Evolutionary conservation across 2,329 filamentous ascomycete genomes (phyloP), one percentile per base, ranked within the genome.

Genomic region (Achaetomium macrosporum): DNA sequence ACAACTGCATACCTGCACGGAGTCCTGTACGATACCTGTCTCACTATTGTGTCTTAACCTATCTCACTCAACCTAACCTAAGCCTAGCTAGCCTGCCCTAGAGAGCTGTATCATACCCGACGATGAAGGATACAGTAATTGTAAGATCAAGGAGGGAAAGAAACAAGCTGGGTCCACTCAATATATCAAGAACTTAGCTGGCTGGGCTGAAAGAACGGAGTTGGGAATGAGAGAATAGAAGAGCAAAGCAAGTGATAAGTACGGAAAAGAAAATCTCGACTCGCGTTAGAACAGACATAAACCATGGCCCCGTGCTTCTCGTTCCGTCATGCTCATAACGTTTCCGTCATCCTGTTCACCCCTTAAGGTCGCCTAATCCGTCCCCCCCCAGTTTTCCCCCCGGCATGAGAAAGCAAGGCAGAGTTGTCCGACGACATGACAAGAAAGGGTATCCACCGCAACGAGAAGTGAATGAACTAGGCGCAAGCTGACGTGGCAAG

Each of bases 271-370:
- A 45, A 30, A 37, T 56, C 44, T 46, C 51, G 33, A 51, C 47
- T 49, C 51, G 44, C 16, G 16, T 17, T 36, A 40, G 42, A 50
- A 46, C 47, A 54, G 20, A 51, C 12, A 41, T 19, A 51, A 50
- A 48, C 50, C 51, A 54, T 56, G 19, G 36, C 47, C n/a, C n/a
- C 51, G 50, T 55, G 16, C 36, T n/a, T 40, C 42, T 51, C 47
- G 19, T 50, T 35, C 48, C 45, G 8, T 51, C 51, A 44, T 54
- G 25, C 44, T 20, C 41, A 33, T 36, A 7, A 31, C 25, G 39
- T 37, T 13, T 19, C 31, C 35, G 25, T 25, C 25, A 25, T 33
- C 17, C 35, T 42, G 20, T 40, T 19, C 33, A 20, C 42, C 4
- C 9, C 20, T 25, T 29, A 20, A 40, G 12, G 10, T 29, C n/a